Conservation (phyloP, 495 filamentous ascomycete species). For the Opeltia flavorubescens region DNA sequence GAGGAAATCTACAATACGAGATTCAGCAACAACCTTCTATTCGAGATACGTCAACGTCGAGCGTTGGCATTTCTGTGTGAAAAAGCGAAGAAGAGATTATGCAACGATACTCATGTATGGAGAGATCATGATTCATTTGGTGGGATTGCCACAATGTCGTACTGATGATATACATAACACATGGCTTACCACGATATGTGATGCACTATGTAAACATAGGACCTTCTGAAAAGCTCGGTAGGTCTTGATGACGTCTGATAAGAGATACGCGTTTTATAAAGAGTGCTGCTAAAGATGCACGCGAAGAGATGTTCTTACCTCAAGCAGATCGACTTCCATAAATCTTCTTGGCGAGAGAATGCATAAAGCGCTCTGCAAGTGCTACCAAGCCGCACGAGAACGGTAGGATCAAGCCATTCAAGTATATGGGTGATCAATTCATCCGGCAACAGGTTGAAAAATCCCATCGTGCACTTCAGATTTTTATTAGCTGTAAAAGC, state of each 20-base stretch:
- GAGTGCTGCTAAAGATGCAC: not conserved
- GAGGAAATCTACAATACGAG: constrained; percentile 21
- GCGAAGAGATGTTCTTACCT: constrained; percentile 46
- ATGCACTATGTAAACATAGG: no score
- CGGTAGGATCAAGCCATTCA: constrained; percentile 53
- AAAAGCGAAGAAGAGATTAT: no score
- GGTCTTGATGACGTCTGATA: no score
- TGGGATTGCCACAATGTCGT: no score
- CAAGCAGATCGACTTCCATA: constrained; percentile 81
- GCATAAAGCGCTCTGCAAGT: constrained; percentile 86
- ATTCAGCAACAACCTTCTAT: constrained; percentile 9
- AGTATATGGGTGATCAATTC: constrained; percentile 66
- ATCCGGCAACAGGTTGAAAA: constrained; percentile 56
- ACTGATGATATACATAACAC: no score
- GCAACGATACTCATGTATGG: no score
- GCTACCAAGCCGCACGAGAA: constrained; percentile 53
- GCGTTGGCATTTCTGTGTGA: no score
- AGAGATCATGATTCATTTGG: no score
- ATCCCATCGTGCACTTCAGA: constrained; percentile 49
- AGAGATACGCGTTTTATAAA: no score
- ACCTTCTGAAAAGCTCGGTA: no score
- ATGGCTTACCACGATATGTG: no score
- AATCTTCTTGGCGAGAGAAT: constrained; percentile 68
- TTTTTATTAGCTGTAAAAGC: constrained; percentile 51
- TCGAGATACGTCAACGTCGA: no score